Conservation (phyloP, 106 monocot species). For the Acorus gramineus region DNA sequence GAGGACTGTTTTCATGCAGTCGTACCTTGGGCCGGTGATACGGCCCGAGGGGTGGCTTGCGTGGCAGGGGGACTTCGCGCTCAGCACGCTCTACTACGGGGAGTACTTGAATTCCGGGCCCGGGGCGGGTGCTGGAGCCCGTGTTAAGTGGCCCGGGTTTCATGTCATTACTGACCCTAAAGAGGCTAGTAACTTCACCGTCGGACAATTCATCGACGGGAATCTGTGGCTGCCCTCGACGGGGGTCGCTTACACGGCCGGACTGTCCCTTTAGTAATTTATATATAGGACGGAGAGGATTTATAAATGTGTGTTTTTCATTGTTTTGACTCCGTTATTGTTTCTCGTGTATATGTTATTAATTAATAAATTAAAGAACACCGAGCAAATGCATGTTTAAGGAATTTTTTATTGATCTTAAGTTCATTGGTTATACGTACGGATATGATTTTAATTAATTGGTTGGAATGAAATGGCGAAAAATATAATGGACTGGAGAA, state of each 20-base stretch:
- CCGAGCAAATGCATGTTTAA: no score
- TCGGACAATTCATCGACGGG: neutral
- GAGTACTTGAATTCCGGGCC: conserved; percentile 6
- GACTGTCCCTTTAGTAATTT: neutral
- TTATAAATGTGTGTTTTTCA: no score
- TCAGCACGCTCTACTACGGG: conserved; percentile 3
- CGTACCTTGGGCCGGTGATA: neutral
- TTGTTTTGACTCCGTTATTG: no score
- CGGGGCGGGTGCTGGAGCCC: neutral
- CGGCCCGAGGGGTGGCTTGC: neutral
- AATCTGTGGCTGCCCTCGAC: neutral
- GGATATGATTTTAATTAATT: no score
- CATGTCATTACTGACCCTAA: conserved; percentile 2
- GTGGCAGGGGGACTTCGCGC: neutral
- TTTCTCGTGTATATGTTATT: no score
- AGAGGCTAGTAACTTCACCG: neutral
- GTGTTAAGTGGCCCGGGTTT: conserved; percentile 11
- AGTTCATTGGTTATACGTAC: no score
- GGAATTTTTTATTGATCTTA: no score
- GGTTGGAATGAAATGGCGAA: no score
- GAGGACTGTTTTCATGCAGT: neutral
- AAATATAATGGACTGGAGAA: no score
- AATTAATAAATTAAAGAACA: no score
- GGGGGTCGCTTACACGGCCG: neutral
- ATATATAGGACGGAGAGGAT: no score